phyloP scores from a whole-genome alignment of 331 rosid genomes.

The Acacia concinna region DNA sequence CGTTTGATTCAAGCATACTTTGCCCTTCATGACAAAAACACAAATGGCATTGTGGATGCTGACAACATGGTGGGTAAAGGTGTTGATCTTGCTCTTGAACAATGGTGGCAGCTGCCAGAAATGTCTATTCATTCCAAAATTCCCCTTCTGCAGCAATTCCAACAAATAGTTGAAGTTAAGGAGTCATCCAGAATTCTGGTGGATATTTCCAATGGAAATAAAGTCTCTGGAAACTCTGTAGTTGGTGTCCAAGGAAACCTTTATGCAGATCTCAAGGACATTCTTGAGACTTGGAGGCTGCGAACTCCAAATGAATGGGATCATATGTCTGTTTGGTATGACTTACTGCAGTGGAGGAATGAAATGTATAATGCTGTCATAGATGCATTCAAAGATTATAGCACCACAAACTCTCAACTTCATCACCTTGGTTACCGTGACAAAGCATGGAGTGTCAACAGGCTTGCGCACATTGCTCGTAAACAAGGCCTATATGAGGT shows the following conservation, averaged over 20 bases:
- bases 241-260: conserved; percentile 87
- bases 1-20: conserved; percentile 87
- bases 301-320: conserved; percentile 96
- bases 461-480: conserved; percentile 82
- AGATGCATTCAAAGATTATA: conserved; percentile 92
- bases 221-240: conserved; percentile 65
- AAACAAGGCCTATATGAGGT: conserved; percentile 91
- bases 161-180: conserved; percentile 97
- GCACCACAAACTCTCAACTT: conserved; percentile 71
- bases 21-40: conserved; percentile 83
- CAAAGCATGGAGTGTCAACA: conserved; percentile 98
- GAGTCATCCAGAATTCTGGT: conserved; percentile 80
- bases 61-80: conserved; percentile 89
- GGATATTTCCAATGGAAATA: conserved; percentile 89
- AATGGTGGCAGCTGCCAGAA: conserved; percentile 99
- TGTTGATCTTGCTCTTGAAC: conserved; percentile 94
- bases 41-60: conserved; percentile 90
- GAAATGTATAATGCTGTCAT: conserved; percentile 95
- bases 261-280: conserved; percentile 96
- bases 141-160: conserved; percentile 98
- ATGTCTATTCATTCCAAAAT: conserved; percentile 97
- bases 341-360: conserved; percentile 98
- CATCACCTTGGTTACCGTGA: conserved; percentile 99
- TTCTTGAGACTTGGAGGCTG: conserved; percentile 98
- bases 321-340: conserved; percentile 77